Evolutionary conservation across 495 filamentous ascomycete genomes (phyloP), one percentile per base, ranked within the genome.

Genomic region (Thermothielavioides terrestris): DNA sequence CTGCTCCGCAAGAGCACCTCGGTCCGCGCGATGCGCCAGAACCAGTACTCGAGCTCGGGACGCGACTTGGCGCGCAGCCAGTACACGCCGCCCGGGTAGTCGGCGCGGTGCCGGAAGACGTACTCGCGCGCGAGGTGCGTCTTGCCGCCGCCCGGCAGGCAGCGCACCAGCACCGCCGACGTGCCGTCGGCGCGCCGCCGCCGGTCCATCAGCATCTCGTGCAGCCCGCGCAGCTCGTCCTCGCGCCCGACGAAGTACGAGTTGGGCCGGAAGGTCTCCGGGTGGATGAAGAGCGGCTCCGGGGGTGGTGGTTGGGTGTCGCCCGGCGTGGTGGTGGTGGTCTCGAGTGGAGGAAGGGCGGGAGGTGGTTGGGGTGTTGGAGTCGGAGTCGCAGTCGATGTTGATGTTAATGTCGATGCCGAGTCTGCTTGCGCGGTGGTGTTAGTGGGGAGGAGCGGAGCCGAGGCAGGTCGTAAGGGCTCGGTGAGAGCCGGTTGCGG

Each of bases 111-210:
- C 21, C 73, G 68, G 46, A 85, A 88, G 42, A 89, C 83, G 56
- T 90, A 92, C 64, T 92, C 77, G 6, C 87, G 75, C 28, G 85
- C 85, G n/a, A 91, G 68, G 61, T 90, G 86, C 1, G 85, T 85
- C 65, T 92, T 92, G 18, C 87, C 87, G 1, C 79, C 79, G 12
- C 87, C 87, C n/a, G 86, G 80, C 26, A 86, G 77, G 38, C 82
- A 82, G 53, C 80, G 78, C 30, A 92, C 77, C 7, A 89, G 67
- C 5, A 89, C 84, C 12, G 79, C 82, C 40, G 78, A 80, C 2
- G 82, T 81, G 7, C 82, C 78, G 49, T 82, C 71, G 14, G 70
- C 70, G 18, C 85, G 71, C 55, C 74, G 75, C 53, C 79, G 82
- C 11, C 72, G 68, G 50, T 85, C 82, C 54, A 75, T 81, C 14